phyloP scores from a whole-genome alignment of 2,329 filamentous ascomycete species.

The Arthroderma sp. region DNA sequence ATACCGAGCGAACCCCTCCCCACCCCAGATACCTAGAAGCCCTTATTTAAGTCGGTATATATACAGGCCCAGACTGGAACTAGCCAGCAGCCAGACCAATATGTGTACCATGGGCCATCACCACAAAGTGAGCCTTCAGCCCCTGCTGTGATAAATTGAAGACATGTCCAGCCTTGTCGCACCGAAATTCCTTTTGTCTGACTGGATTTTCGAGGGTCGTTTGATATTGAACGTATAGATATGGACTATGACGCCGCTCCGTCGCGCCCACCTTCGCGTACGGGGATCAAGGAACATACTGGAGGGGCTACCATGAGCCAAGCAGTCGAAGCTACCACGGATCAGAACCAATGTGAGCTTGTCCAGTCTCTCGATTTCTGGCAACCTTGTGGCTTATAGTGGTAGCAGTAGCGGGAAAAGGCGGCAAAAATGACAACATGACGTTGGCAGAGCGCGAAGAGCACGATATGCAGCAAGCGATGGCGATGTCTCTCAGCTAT shows the following conservation, averaged over 20 bases:
- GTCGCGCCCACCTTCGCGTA: slow-evolving; percentile 35
- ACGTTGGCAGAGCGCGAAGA: slow-evolving; percentile 32
- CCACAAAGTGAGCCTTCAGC: slow-evolving; percentile 6
- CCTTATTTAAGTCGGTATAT: no score
- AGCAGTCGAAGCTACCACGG: neutral
- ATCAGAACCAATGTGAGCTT: neutral
- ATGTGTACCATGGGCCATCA: slow-evolving; percentile 1
- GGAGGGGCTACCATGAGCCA: neutral
- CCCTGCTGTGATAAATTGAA: neutral
- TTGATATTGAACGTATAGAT: slow-evolving; percentile 13
- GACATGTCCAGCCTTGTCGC: neutral
- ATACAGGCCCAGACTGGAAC: neutral
- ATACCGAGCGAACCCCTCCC: no score
- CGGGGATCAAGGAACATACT: slow-evolving; percentile 18
- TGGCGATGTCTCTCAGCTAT: slow-evolving; percentile 33
- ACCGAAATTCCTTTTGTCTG: slow-evolving; percentile 1
- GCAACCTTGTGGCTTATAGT: neutral
- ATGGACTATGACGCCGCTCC: slow-evolving; percentile 26
- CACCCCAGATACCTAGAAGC: no score
- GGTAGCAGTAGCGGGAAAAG: neutral
- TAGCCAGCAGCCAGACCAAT: neutral
- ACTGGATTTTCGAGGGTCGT: slow-evolving; percentile 7
- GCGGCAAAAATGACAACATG: slow-evolving; percentile 10
- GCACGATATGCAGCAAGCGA: slow-evolving; percentile 32
- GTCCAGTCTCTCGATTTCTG: neutral